Percentiles rank a stretch among this genome's conserved stretches.
Evolutionary conservation across 352 stramenopile genomes (phyloP).

Genomic region (Saprolegnia parasitica): DNA sequence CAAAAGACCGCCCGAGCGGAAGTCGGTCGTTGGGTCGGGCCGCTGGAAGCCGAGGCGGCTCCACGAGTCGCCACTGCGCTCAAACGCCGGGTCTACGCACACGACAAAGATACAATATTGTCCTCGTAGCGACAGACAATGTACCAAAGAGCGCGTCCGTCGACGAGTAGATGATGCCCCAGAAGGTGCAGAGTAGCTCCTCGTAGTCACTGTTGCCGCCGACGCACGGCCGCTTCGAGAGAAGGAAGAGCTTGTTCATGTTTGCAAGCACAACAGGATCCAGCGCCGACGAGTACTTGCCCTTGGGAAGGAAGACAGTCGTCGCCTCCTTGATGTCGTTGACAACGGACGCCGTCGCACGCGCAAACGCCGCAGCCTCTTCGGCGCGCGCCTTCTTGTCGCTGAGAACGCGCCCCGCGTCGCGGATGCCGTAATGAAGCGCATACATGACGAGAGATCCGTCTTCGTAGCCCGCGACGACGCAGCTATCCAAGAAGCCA

Average conservation of each 20-base stretch:
- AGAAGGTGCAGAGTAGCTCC: conserved; percentile 51
- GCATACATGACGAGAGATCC: conserved; percentile 73
- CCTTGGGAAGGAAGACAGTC: conserved; percentile 6
- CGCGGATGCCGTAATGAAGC: conserved; percentile 72
- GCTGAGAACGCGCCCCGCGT: conserved; percentile 64
- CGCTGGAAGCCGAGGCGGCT: conserved; percentile 79
- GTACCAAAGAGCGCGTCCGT: conserved; percentile 16
- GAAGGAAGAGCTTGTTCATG: conserved; percentile 62
- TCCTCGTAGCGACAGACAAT: not conserved
- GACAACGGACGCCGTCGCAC: conserved; percentile 33
- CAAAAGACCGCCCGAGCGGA: conserved; percentile 72
- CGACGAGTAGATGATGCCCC: conserved; percentile 54
- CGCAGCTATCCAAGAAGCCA: conserved; percentile 34
- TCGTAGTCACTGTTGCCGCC: conserved; percentile 62
- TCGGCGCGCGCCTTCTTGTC: conserved; percentile 71
- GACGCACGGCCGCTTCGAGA: conserved; percentile 67
- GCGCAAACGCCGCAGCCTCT: conserved; percentile 70
- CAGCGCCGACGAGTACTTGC: not conserved
- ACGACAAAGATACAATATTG: conserved; percentile 17
- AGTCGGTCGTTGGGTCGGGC: conserved; percentile 80
- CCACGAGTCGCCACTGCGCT: conserved; percentile 69
- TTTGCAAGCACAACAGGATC: conserved; percentile 35
- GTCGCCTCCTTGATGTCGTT: not conserved
- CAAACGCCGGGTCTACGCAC: conserved; percentile 41
- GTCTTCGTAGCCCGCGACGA: conserved; percentile 76